Percentiles rank a stretch among this genome's conserved stretches.
Evolutionary conservation across 1,284 basidiomycete genomes (phyloP).

Genomic region (Cutaneotrichosporon sp.): DNA sequence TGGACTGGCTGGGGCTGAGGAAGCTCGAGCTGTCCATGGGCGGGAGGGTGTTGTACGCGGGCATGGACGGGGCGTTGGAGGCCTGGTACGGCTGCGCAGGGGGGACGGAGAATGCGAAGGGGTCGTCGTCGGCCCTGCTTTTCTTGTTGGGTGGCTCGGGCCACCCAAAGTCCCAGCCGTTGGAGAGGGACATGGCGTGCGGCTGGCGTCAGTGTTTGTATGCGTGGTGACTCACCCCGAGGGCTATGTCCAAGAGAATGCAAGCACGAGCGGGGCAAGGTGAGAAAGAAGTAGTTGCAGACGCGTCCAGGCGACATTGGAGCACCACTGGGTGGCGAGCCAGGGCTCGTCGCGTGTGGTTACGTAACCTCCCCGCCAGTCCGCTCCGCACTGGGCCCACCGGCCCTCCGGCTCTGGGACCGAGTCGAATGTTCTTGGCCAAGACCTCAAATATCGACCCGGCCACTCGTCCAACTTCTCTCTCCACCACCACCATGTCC

Average conservation of each 20-base stretch:
- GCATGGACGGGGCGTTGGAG: too few relatives aligned
- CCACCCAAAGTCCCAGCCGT: conserved; percentile 1
- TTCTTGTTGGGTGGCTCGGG: background rate
- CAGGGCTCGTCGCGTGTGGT: too few relatives aligned
- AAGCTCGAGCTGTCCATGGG: too few relatives aligned
- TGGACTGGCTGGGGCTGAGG: too few relatives aligned
- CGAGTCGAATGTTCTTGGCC: conserved; percentile 2
- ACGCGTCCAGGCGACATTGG: too few relatives aligned
- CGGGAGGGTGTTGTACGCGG: too few relatives aligned
- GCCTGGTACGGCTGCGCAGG: background rate
- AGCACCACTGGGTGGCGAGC: too few relatives aligned
- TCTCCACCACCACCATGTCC: conserved; percentile 26
- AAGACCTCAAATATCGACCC: background rate
- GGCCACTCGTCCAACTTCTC: background rate
- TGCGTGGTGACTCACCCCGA: too few relatives aligned
- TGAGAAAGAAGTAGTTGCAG: too few relatives aligned
- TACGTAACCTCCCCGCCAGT: background rate
- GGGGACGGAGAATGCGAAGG: background rate
- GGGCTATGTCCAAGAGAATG: too few relatives aligned
- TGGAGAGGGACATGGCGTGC: conserved; percentile 1
- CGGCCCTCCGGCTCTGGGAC: background rate
- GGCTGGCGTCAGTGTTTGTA: background rate
- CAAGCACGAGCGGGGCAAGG: too few relatives aligned
- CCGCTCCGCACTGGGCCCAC: too few relatives aligned
- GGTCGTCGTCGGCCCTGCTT: background rate